A percentile compares a stretch with the other conserved stretches of the same genome.
Conservation (phyloP, 1,284 basidiomycete genomes). For the Rhodotorula sp. region DNA sequence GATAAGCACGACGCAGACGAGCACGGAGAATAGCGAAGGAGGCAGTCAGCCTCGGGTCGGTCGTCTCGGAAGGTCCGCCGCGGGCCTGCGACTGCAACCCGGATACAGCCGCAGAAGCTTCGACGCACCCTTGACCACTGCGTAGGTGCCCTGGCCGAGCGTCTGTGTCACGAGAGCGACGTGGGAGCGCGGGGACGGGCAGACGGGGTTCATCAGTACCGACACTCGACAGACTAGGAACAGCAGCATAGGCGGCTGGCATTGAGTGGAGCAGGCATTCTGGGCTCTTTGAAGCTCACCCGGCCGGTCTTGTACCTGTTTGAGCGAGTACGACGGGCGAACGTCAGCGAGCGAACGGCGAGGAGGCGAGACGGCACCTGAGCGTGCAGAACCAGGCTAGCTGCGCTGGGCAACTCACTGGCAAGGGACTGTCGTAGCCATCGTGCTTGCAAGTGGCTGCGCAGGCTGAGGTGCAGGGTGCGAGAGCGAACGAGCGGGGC, state of each 20-base stretch:
- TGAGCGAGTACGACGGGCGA: background rate
- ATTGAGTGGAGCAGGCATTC: background rate
- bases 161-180: constrained; percentile 22
- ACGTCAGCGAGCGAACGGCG: background rate
- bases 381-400: background rate
- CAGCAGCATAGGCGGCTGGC: background rate
- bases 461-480: background rate
- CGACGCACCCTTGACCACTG: constrained; percentile 64
- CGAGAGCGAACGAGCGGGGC: background rate
- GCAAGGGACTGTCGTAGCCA: constrained; percentile 34
- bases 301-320: constrained; percentile 40
- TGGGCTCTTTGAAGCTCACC: constrained; percentile 10
- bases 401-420: constrained; percentile 16
- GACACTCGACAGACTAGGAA: background rate
- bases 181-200: background rate
- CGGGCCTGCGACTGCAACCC: background rate
- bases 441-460: background rate
- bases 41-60: background rate
- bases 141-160: constrained; percentile 81
- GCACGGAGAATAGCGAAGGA: background rate
- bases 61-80: background rate
- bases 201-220: background rate
- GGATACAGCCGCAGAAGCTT: rapidly evolving
- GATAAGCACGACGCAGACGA: background rate
- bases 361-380: background rate